Percentiles rank a stretch among this genome's conserved stretches.
phyloP scores from a whole-genome alignment of 805 yeast genomes.

The Hanseniaspora thailandica region DNA sequence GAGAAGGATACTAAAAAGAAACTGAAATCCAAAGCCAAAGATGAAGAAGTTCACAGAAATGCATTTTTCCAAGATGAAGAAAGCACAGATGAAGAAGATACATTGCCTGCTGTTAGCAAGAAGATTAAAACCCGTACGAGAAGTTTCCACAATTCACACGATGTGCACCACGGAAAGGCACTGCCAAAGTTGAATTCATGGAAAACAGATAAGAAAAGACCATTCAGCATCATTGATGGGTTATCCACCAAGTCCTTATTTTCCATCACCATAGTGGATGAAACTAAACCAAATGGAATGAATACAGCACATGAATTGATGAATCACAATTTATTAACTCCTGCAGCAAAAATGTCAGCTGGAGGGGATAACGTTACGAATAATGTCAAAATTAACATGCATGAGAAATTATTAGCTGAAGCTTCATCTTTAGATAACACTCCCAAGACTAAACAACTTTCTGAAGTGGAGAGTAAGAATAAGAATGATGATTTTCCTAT shows the following conservation, averaged over 20 bases:
- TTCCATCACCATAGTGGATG: neutral
- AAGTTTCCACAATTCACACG: conserved; percentile 8
- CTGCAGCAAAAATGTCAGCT: neutral
- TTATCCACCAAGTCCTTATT: conserved; percentile 68
- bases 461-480: too few species aligned
- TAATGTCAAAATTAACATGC: conserved; percentile 1
- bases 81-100: conserved; percentile 87
- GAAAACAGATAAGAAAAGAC: conserved; percentile 64
- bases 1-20: neutral
- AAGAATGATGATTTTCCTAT: conserved; percentile 2
- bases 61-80: conserved; percentile 55
- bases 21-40: conserved; percentile 15
- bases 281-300: neutral
- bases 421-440: conserved; percentile 5
- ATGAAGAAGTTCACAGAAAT: conserved; percentile 26
- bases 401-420: conserved; percentile 3
- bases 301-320: neutral
- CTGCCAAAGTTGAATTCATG: conserved; percentile 92
- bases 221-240: conserved; percentile 92
- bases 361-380: neutral
- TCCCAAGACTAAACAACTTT: neutral
- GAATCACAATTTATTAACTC: conserved; percentile 26
- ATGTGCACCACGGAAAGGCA: conserved; percentile 43
- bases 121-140: conserved; percentile 38
- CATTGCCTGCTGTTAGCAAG: conserved; percentile 56